phyloP scores from a whole-genome alignment of 768 basidiomycete species.

The Agaricus blazei region DNA sequence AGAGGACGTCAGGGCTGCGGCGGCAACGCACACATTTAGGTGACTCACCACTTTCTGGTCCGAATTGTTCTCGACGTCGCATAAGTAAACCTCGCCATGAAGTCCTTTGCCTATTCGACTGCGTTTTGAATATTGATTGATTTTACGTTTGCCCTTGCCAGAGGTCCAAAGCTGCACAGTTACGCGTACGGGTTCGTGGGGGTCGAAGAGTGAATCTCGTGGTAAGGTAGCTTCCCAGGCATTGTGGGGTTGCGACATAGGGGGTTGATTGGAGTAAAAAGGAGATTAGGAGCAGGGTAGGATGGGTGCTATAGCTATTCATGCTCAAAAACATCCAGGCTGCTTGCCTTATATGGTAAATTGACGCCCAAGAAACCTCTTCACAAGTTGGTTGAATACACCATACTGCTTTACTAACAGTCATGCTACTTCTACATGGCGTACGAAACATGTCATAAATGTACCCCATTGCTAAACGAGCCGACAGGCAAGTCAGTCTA shows the following conservation, averaged over 20 bases:
- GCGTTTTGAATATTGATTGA: conserved; percentile 68
- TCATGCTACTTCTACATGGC: neutral
- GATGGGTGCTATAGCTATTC: neutral
- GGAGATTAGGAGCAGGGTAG: neutral
- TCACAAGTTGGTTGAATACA: neutral
- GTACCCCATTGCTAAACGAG: neutral
- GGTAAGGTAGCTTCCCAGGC: conserved; percentile 1
- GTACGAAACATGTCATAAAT: neutral
- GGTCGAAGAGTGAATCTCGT: conserved; percentile 27
- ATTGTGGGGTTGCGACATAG: conserved; percentile 2
- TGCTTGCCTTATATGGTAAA: conserved; percentile 5
- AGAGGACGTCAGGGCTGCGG: neutral
- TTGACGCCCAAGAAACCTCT: neutral
- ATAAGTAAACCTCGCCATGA: conserved; percentile 69
- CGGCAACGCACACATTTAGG: neutral
- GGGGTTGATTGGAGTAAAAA: neutral
- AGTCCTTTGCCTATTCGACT: conserved; percentile 33
- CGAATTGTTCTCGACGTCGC: conserved; percentile 32
- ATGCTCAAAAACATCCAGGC: conserved; percentile 2
- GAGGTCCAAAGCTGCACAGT: conserved; percentile 32
- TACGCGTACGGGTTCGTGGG: conserved; percentile 36
- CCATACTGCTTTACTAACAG: neutral
- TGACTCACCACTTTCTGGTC: conserved; percentile 43
- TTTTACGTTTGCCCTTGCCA: conserved; percentile 25
- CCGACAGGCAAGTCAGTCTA: neutral